Base-by-base conservation (phyloP, 2,329 filamentous ascomycete species). In the Ophiocordyceps camponoti-rufipedis region DNA sequence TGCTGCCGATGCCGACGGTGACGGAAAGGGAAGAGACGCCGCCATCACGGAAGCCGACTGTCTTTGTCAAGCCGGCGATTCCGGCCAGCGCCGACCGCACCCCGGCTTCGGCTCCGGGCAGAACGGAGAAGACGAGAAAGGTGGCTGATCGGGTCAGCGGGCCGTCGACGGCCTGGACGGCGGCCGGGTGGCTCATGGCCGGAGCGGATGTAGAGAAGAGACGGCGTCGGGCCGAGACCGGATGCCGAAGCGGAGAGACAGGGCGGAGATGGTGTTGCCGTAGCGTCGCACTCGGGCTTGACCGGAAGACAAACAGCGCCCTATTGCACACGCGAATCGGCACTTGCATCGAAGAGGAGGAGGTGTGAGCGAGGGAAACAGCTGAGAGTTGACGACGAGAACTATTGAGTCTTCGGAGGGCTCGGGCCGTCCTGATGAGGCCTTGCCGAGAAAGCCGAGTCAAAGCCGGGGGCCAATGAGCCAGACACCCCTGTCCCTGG, bases 1-100 rank as follows among this genome's bases (percentile, higher is more conserved):
- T 50, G 52, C 66, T 70, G 41, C 74, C 72, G 42, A 76, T 72
- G 42, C 70, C 72, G 11, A 72, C 71, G 0, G 69, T 72, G 52
- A 71, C 75, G 35, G 68, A 58, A 47, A 75, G 69, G 6, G 57
- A 23, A 3, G 23, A 56, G 11, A 61, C 51, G 12, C 53, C 56
- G 3, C 64, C 60, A 41, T 74, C 66, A 39, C 72, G 70, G 44
- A 74, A 66, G 4, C 68, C 58, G 9, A 76, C 66, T 44, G 71
- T 75, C 51, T 76, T 76, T 40, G 63, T 55, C 9, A 75, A 61
- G 45, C 61, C 63, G 31, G 58, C 56, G 42, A 74, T 51, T 18
- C 58, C 55, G 5, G 71, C 61, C 4, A 75, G 54, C 1, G 62
- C 57, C 7, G 65, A 66, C 33, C 67, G 66, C 6, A 72, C 62